phyloP scores from a whole-genome alignment of 192 early-diverging fungal species.

The Linnemannia elongata region DNA sequence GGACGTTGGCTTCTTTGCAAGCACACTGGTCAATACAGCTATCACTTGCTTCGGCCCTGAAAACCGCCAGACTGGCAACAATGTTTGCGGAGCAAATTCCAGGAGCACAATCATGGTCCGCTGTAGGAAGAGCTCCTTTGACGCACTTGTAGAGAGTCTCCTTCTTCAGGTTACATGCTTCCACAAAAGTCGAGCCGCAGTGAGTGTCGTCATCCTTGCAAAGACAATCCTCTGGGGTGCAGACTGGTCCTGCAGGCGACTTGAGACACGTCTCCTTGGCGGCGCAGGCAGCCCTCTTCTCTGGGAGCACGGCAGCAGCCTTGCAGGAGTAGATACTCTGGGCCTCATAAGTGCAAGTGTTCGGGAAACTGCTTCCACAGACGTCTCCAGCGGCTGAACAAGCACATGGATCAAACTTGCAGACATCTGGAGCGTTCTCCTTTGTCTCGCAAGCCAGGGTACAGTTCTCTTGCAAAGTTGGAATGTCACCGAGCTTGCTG shows the following conservation, averaged over 20 bases:
- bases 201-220: not conserved
- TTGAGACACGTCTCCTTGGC: not conserved
- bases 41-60: not conserved
- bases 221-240: not conserved
- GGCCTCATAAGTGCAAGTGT: not conserved
- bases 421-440: not conserved
- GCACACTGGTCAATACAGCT: slow-evolving; percentile 6
- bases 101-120: not conserved
- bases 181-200: not conserved
- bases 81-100: slow-evolving; percentile 14
- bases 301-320: not conserved
- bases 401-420: slow-evolving; percentile 1
- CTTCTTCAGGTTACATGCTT: not conserved
- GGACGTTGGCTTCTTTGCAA: not conserved
- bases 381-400: not conserved
- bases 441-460: not conserved
- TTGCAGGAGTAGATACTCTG: not conserved
- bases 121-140: not conserved
- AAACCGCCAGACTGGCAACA: not conserved
- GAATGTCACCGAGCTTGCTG: not conserved
- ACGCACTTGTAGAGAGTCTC: slow-evolving; percentile 14
- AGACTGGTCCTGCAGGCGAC: not conserved
- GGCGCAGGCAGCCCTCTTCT: not conserved
- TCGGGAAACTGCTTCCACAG: slow-evolving; percentile 1
- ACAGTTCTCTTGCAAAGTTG: not conserved